Percentiles rank a stretch among this genome's conserved stretches.
Conservation (phyloP, 176 grass and related monocot species). For the Areca catechu region DNA sequence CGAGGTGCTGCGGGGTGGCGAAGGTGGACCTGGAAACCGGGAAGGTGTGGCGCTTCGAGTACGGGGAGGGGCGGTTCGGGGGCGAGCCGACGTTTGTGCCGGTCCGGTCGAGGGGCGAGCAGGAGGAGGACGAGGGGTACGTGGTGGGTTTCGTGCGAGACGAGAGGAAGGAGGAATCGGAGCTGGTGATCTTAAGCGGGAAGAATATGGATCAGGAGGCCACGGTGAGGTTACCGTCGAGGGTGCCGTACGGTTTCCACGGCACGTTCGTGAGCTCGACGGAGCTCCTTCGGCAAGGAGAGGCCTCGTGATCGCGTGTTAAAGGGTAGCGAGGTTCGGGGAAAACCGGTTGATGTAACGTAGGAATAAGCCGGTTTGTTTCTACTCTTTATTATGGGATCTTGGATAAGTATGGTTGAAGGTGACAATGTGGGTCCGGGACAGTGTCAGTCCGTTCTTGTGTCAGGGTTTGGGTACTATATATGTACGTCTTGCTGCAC, state of each 20-base stretch:
- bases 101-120: neutral
- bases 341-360: no score
- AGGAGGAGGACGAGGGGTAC: constrained; percentile 3
- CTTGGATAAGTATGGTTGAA: no score
- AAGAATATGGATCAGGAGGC: neutral
- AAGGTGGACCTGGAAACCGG: constrained; percentile 8
- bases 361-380: no score
- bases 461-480: no score
- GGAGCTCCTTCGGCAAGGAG: neutral
- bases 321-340: no score
- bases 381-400: no score
- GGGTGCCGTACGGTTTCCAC: constrained; percentile 4
- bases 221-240: neutral
- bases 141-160: constrained; percentile 3
- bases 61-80: neutral
- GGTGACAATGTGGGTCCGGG: no score
- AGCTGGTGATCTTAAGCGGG: constrained; percentile 2
- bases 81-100: neutral
- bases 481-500: no score
- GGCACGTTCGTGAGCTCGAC: neutral
- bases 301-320: no score
- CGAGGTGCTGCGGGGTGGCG: neutral
- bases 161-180: neutral
- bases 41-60: neutral
- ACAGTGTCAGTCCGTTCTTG: no score